These are phyloP conservation scores for Acacia pycnantha DNA, from an alignment of 331 rosid genomes.

Conservation along the genomic window DNA sequence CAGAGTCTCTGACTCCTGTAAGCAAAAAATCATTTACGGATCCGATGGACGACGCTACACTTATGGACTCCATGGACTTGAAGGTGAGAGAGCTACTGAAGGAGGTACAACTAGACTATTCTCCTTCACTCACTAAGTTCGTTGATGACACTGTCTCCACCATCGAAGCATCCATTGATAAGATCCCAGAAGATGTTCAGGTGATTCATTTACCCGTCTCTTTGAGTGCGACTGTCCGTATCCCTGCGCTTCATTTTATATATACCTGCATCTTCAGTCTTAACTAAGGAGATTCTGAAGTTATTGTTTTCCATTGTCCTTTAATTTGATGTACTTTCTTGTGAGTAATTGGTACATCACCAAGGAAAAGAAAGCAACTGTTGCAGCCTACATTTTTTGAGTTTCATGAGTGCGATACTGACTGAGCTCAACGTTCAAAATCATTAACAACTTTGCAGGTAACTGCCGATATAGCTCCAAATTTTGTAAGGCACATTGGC, in stretches of 20 bases:
- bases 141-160: conserved; percentile 57
- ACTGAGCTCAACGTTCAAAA: not conserved
- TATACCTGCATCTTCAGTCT: not conserved
- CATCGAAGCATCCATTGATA: conserved; percentile 49
- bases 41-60: conserved; percentile 20
- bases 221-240: not conserved
- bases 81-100: conserved; percentile 66
- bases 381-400: not conserved
- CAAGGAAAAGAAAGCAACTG: not conserved
- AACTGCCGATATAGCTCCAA: conserved; percentile 57
- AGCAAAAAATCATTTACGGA: not conserved
- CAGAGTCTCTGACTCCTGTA: not conserved
- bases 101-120: conserved; percentile 50
- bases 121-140: conserved; percentile 42
- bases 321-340: not conserved
- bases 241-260: not conserved
- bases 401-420: not conserved
- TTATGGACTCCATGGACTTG: conserved; percentile 50
- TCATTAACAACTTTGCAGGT: conserved; percentile 40
- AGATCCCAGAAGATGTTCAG: conserved; percentile 59
- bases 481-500: conserved; percentile 75
- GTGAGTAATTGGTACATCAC: not conserved
- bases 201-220: conserved; percentile 26
- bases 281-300: not conserved
- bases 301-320: not conserved